A percentile compares a stretch with the other conserved stretches of the same genome.
Conservation (phyloP, 2,329 filamentous ascomycete genomes). For the Aspergillus novoparasiticus region DNA sequence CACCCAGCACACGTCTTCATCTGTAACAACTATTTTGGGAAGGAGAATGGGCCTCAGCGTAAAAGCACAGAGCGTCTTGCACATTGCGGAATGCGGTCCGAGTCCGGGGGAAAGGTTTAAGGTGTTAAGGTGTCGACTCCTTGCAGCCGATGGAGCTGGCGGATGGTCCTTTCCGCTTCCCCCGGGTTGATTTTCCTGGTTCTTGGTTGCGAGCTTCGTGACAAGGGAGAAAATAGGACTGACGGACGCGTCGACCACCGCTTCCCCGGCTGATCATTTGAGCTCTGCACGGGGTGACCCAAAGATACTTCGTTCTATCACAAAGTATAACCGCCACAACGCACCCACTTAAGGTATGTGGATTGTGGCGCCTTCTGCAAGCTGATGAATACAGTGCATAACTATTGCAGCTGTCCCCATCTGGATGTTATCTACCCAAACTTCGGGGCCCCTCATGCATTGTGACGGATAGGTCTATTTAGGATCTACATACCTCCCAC, state of each 20-base stretch:
- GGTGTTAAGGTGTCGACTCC: slow-evolving; percentile 1
- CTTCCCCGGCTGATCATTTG: slow-evolving; percentile 1
- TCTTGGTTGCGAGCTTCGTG: neutral
- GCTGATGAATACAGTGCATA: neutral
- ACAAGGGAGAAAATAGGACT: neutral
- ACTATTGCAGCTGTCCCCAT: neutral
- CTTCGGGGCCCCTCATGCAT: neutral
- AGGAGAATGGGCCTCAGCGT: neutral
- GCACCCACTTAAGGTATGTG: neutral
- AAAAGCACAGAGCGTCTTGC: neutral
- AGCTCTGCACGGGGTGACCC: neutral
- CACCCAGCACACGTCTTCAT: neutral
- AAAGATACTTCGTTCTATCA: neutral
- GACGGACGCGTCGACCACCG: neutral
- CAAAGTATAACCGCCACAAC: neutral
- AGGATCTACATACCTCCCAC: neutral
- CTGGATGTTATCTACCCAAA: neutral
- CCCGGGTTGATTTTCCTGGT: neutral
- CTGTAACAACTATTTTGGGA: neutral
- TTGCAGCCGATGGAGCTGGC: slow-evolving; percentile 2
- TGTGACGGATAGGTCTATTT: neutral
- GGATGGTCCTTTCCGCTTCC: neutral
- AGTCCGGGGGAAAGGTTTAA: slow-evolving; percentile 1
- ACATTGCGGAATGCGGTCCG: slow-evolving; percentile 3
- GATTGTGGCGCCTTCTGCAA: neutral